Evolutionary conservation across 2,329 filamentous ascomycete species (phyloP).

Genomic region (Tolypocladium pustulatum): DNA sequence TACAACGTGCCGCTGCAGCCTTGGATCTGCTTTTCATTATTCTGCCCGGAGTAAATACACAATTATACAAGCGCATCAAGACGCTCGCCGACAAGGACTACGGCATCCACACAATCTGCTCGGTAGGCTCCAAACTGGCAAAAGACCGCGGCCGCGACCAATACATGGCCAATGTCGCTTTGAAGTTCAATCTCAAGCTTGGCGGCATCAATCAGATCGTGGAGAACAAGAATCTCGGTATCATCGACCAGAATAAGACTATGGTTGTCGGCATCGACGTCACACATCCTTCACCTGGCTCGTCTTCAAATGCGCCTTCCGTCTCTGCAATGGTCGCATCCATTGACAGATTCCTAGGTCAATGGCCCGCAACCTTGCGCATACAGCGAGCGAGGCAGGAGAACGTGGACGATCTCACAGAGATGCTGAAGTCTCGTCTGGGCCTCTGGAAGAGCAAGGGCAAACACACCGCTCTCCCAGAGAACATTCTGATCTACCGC

Average conservation of each 20-base stretch:
- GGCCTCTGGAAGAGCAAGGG: slow-evolving; percentile 38
- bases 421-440: slow-evolving; percentile 51
- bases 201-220: slow-evolving; percentile 48
- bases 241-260: slow-evolving; percentile 46
- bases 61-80: no score
- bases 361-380: slow-evolving; percentile 56
- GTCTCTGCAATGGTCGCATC: slow-evolving; percentile 61
- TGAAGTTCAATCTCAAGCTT: slow-evolving; percentile 47
- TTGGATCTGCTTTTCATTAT: no score
- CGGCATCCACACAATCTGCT: no score
- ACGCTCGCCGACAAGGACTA: no score
- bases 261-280: slow-evolving; percentile 67
- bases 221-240: slow-evolving; percentile 32
- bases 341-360: slow-evolving; percentile 45
- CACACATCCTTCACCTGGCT: slow-evolving; percentile 61
- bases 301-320: slow-evolving; percentile 46
- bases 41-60: no score
- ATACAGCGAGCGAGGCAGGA: slow-evolving; percentile 47
- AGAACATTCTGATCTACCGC: slow-evolving; percentile 61
- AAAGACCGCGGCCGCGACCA: no score
- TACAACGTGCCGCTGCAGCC: no score
- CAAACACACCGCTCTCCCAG: slow-evolving; percentile 39
- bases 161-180: no score
- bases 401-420: slow-evolving; percentile 48
- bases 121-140: no score